Percentiles rank a stretch among this genome's conserved stretches.
phyloP scores from a whole-genome alignment of 192 early-diverging fungal genomes.

The Gaertneriomyces semiglobifer region DNA sequence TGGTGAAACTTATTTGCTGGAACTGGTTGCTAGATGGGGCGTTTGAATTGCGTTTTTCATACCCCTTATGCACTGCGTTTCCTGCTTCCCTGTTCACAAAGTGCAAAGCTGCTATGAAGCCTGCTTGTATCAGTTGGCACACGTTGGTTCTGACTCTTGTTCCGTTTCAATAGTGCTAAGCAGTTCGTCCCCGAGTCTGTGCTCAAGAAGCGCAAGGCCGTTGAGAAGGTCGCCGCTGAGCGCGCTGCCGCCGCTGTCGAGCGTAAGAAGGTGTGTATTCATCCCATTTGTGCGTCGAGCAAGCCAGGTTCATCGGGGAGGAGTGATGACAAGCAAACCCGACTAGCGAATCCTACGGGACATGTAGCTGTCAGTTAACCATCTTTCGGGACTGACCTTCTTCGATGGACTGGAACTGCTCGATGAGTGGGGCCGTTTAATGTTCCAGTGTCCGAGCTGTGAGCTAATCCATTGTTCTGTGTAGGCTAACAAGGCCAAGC shows the following conservation, averaged over 20 bases:
- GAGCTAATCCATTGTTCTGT: conserved; percentile 3
- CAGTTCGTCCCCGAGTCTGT: conserved; percentile 59
- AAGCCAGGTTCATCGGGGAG: background rate
- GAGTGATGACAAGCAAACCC: conserved; percentile 25
- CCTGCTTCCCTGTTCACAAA: conserved; percentile 1
- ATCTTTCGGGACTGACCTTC: conserved; percentile 67
- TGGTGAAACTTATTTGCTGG: conserved; percentile 18
- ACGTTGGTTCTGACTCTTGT: background rate
- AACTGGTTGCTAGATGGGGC: conserved; percentile 11
- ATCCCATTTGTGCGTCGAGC: background rate
- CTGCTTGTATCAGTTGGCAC: conserved; percentile 7
- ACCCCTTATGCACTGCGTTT: background rate
- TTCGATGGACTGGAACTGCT: background rate
- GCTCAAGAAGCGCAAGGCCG: conserved; percentile 63
- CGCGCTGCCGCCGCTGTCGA: conserved; percentile 45
- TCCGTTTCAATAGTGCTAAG: conserved; percentile 19
- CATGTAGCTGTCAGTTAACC: conserved; percentile 55
- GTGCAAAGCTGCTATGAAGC: background rate
- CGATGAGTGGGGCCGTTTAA: background rate
- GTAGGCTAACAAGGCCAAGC: conserved; percentile 56
- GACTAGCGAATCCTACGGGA: conserved; percentile 39
- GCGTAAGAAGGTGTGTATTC: conserved; percentile 45
- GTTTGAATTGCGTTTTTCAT: background rate
- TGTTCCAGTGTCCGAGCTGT: too few relatives aligned
- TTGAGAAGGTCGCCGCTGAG: conserved; percentile 59